Evolutionary conservation across 2,329 filamentous ascomycete species (phyloP).

Genomic region (Corinectria fuckeliana): DNA sequence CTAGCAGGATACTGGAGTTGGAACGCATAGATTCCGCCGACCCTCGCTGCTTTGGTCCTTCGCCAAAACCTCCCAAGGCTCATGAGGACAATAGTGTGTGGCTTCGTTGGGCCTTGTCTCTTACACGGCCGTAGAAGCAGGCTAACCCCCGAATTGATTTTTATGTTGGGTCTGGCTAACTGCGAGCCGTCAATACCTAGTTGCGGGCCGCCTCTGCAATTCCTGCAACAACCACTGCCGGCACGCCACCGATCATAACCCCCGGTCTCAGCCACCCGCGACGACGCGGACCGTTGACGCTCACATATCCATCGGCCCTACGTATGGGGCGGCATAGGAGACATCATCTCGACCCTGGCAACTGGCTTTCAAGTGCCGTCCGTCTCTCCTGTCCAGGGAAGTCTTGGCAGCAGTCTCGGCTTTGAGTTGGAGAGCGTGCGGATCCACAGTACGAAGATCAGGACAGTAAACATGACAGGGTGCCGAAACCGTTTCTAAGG

Average conservation of each 20-base stretch:
- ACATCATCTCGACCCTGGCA: conserved; percentile 20
- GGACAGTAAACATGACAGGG: conserved; percentile 15
- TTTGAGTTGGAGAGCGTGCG: conserved; percentile 11
- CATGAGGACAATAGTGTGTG: background rate
- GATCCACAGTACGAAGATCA: conserved; percentile 25
- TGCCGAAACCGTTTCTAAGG: conserved; percentile 23
- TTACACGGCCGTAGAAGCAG: conserved; percentile 2
- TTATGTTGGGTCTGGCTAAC: conserved; percentile 1
- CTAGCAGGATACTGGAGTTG: background rate
- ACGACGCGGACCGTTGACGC: conserved; percentile 16
- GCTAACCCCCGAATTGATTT: no score
- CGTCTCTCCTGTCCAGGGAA: conserved; percentile 14
- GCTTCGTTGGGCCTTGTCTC: conserved; percentile 5
- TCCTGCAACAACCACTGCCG: conserved; percentile 2
- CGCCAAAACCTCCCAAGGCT: background rate
- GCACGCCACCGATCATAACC: conserved; percentile 3
- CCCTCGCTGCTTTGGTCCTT: background rate
- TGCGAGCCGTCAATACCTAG: conserved; percentile 4
- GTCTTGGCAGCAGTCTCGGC: conserved; percentile 19
- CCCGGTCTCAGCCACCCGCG: conserved; percentile 4
- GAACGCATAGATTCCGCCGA: background rate
- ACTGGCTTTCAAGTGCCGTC: conserved; percentile 30
- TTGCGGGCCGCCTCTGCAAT: background rate
- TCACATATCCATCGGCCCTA: conserved; percentile 22
- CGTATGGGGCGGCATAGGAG: conserved; percentile 12